Conservation (phyloP, 306 rosid species). For the Cucumis sativus region DNA sequence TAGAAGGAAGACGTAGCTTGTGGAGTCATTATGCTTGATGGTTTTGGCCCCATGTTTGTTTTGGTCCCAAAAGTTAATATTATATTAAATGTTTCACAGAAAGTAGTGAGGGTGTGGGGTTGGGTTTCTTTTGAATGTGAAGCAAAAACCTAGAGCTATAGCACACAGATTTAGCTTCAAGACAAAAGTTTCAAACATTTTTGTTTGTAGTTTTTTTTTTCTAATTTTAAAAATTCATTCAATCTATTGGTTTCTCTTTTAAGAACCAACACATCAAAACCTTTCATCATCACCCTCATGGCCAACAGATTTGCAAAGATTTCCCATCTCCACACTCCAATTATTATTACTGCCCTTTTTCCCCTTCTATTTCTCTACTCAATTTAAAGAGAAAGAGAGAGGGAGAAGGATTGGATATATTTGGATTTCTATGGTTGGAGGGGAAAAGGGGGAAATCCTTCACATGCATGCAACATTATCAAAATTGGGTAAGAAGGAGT, state of each 20-base stretch:
- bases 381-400: background rate
- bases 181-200: background rate
- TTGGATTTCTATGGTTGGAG: background rate
- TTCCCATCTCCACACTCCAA: background rate
- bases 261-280: background rate
- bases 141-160: background rate
- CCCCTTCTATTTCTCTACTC: background rate
- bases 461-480: background rate
- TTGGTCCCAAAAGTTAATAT: background rate
- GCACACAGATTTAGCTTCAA: slow-evolving; percentile 1
- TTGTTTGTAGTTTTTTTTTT: background rate
- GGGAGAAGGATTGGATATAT: background rate
- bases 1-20: no score
- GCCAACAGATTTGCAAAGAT: slow-evolving; percentile 7
- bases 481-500: background rate
- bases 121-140: background rate
- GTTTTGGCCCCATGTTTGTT: background rate
- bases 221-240: no score
- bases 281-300: background rate
- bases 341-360: background rate
- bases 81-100: background rate
- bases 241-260: background rate
- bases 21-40: background rate
- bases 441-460: background rate
- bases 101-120: background rate